These are phyloP conservation scores for Aspergillus baeticus DNA, from an alignment of 495 filamentous ascomycete species.

Conservation along the genomic window DNA sequence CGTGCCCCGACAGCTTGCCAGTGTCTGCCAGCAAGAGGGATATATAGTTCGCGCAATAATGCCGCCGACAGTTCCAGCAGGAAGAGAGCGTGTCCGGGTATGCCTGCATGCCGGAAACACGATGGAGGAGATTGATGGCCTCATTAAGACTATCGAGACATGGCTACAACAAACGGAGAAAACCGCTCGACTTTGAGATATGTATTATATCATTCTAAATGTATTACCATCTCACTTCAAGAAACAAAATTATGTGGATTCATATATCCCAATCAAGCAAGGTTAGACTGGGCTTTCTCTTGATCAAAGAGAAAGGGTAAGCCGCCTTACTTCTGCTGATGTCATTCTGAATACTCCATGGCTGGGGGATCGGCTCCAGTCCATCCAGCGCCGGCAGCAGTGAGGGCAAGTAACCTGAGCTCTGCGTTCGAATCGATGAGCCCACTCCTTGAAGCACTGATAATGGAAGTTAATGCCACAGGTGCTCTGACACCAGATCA, in stretches of 20 bases:
- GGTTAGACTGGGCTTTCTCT: background rate
- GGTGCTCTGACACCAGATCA: slow-evolving; percentile 10
- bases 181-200: slow-evolving; percentile 8
- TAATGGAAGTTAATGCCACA: slow-evolving; percentile 16
- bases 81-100: slow-evolving; percentile 48
- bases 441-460: slow-evolving; percentile 13
- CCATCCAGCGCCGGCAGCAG: slow-evolving; percentile 15
- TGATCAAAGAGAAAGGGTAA: no score
- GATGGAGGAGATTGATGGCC: slow-evolving; percentile 41
- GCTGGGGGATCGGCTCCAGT: background rate
- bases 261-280: background rate
- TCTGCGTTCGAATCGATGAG: background rate
- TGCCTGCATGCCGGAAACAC: slow-evolving; percentile 52
- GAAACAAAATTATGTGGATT: no score
- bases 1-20: slow-evolving; percentile 30
- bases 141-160: slow-evolving; percentile 35
- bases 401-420: slow-evolving; percentile 13
- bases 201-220: background rate
- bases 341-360: background rate
- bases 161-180: slow-evolving; percentile 36
- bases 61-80: slow-evolving; percentile 47
- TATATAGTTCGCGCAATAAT: slow-evolving; percentile 46
- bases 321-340: no score
- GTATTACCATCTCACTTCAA: no score
- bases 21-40: slow-evolving; percentile 33